These are phyloP conservation scores for Cercospora citrullina DNA, from an alignment of 2,329 filamentous ascomycete genomes.

Conservation along the genomic window DNA sequence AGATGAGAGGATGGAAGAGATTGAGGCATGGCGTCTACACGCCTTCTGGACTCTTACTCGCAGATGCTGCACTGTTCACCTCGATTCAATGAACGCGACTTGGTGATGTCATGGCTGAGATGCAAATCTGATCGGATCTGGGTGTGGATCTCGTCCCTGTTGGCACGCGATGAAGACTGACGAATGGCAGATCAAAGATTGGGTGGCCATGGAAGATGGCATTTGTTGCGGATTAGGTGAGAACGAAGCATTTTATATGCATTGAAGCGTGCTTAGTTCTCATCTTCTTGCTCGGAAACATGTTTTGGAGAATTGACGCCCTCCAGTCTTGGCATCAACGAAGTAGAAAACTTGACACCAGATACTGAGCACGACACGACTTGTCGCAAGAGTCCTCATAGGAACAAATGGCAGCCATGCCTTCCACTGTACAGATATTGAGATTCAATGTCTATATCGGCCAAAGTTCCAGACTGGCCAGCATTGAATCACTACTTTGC, in stretches of 20 bases:
- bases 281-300: background rate
- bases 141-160: background rate
- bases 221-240: background rate
- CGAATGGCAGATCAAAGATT: slow-evolving; percentile 1
- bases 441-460: background rate
- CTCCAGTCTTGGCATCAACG: background rate
- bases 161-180: background rate
- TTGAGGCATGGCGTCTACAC: background rate
- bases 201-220: background rate
- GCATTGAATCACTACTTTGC: background rate
- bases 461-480: slow-evolving; percentile 25
- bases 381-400: background rate
- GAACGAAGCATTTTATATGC: background rate
- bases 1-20: background rate
- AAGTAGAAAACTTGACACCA: background rate
- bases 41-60: background rate
- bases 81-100: slow-evolving; percentile 1
- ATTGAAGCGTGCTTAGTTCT: background rate
- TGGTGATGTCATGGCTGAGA: slow-evolving; percentile 1
- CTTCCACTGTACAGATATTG: background rate
- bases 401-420: background rate
- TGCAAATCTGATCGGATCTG: slow-evolving; percentile 1
- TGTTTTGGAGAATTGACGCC: background rate
- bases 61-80: background rate
- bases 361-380: background rate